Evolutionary conservation across 2,329 filamentous ascomycete species (phyloP).

Genomic region (Cercospora sp.): DNA sequence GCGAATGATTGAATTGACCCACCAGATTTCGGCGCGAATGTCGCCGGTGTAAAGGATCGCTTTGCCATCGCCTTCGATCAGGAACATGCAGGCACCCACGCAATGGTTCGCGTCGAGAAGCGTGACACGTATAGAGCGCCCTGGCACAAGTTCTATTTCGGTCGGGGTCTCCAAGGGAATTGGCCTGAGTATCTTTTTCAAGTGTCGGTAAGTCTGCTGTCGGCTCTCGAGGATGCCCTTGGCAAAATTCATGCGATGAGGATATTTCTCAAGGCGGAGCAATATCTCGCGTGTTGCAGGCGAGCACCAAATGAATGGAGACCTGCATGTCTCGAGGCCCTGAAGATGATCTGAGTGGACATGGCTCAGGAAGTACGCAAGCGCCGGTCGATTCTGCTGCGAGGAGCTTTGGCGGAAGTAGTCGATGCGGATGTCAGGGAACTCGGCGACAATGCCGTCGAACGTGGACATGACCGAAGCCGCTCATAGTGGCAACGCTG

Average conservation of each 20-base stretch:
- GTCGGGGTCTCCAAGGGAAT: slow-evolving; percentile 81
- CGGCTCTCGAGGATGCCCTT: slow-evolving; percentile 74
- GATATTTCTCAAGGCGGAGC: slow-evolving; percentile 70
- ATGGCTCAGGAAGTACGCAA: slow-evolving; percentile 89
- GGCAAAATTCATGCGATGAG: slow-evolving; percentile 77
- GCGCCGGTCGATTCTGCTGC: slow-evolving; percentile 58
- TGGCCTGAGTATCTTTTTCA: slow-evolving; percentile 71
- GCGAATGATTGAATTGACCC: slow-evolving; percentile 70
- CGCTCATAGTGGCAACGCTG: slow-evolving; percentile 14
- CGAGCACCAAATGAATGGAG: slow-evolving; percentile 89
- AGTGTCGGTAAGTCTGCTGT: slow-evolving; percentile 73
- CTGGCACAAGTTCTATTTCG: slow-evolving; percentile 69
- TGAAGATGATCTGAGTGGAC: slow-evolving; percentile 86
- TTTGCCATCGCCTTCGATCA: slow-evolving; percentile 72
- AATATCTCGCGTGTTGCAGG: slow-evolving; percentile 77
- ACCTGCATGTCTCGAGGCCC: slow-evolving; percentile 72
- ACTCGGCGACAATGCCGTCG: slow-evolving; percentile 69
- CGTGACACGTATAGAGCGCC: slow-evolving; percentile 72
- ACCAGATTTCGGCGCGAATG: slow-evolving; percentile 82
- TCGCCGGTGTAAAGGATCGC: slow-evolving; percentile 88
- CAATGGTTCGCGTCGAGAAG: slow-evolving; percentile 92
- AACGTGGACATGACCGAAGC: slow-evolving; percentile 70
- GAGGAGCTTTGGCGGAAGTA: slow-evolving; percentile 62
- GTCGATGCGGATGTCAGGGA: slow-evolving; percentile 80
- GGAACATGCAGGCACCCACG: slow-evolving; percentile 85